Evolutionary conservation across 106 monocot genomes (phyloP).

Genomic region (Allium fistulosum): DNA sequence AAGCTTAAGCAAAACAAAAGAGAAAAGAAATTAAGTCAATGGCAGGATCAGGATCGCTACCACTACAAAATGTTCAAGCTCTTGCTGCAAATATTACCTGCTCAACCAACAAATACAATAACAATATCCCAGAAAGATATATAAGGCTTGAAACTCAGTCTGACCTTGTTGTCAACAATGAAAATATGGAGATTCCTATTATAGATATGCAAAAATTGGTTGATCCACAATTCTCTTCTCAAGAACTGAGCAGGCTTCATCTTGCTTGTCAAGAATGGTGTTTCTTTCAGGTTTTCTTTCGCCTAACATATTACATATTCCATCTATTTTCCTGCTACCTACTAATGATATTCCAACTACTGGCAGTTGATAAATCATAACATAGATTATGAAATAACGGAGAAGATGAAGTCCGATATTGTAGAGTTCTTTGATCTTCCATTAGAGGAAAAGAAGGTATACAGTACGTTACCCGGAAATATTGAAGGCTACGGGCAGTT

Average conservation of each 20-base stretch:
- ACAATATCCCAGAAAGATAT: constrained; percentile 24
- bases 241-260: constrained; percentile 30
- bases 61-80: constrained; percentile 22
- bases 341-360: not conserved
- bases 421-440: constrained; percentile 15
- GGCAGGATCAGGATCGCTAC: no score
- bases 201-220: constrained; percentile 31
- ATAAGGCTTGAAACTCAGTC: constrained; percentile 18
- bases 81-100: constrained; percentile 3
- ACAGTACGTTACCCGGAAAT: constrained; percentile 18
- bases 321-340: not conserved
- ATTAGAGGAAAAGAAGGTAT: constrained; percentile 16
- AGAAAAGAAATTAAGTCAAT: no score
- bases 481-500: constrained; percentile 23
- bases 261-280: constrained; percentile 33
- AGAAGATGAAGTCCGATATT: constrained; percentile 3
- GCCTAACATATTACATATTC: not conserved
- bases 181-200: constrained; percentile 14
- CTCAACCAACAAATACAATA: no score
- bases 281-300: constrained; percentile 37
- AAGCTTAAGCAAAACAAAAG: no score
- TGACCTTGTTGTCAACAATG: constrained; percentile 2
- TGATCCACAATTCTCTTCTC: constrained; percentile 14
- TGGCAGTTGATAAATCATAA: no score
- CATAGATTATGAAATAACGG: constrained; percentile 19